Percentiles rank a stretch among this genome's conserved stretches.
phyloP scores from a whole-genome alignment of 805 yeast genomes.

The Priceomyces melissophilus region DNA sequence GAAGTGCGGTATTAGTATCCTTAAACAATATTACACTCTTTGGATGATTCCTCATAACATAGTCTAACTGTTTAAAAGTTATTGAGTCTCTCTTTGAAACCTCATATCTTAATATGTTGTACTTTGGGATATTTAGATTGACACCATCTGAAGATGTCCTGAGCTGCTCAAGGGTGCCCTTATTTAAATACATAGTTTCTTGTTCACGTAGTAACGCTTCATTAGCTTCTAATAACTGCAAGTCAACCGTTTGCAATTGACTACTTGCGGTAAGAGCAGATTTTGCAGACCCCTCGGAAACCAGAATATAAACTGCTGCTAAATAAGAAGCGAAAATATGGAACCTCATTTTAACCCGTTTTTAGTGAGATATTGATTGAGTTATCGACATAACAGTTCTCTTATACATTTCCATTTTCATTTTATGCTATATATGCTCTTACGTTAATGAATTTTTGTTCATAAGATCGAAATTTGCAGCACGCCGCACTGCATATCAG shows the following conservation, averaged over 20 bases:
- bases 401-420: too few relatives aligned
- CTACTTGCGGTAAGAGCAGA: background rate
- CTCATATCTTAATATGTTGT: slow-evolving; percentile 4
- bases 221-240: background rate
- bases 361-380: too few relatives aligned
- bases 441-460: too few relatives aligned
- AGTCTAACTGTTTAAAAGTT: slow-evolving; percentile 7
- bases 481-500: too few relatives aligned
- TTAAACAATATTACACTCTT: slow-evolving; percentile 12
- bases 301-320: too few relatives aligned
- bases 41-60: slow-evolving; percentile 11
- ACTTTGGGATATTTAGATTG: slow-evolving; percentile 1
- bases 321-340: too few relatives aligned
- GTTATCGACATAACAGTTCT: too few relatives aligned
- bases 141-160: background rate
- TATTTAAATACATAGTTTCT: background rate
- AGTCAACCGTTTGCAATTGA: background rate
- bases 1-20: slow-evolving; percentile 15
- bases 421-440: too few relatives aligned
- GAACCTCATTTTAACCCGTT: too few relatives aligned
- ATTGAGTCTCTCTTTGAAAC: slow-evolving; percentile 10
- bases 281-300: background rate
- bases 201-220: background rate
- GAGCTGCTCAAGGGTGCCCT: background rate
- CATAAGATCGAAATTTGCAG: too few relatives aligned